phyloP scores from a whole-genome alignment of 2,329 filamentous ascomycete species.

The Alternaria gansuensis region DNA sequence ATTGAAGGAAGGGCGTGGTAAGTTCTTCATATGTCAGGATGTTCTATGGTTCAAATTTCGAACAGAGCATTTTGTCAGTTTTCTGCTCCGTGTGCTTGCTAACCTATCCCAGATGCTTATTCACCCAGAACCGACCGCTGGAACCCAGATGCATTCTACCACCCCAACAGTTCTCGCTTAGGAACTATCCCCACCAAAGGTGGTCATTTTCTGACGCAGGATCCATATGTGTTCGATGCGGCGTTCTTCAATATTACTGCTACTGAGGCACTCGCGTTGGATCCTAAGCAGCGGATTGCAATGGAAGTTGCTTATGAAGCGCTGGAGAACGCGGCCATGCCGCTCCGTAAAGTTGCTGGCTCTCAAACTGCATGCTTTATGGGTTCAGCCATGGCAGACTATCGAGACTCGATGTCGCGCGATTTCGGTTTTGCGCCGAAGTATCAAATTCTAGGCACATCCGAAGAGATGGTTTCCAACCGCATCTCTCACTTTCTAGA shows the following conservation, averaged over 20 bases:
- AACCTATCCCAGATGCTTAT: no score
- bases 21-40: no score
- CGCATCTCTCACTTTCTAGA: constrained; percentile 36
- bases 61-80: no score
- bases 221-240: constrained; percentile 29
- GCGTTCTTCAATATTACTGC: constrained; percentile 29
- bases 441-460: constrained; percentile 13
- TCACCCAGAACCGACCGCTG: no score
- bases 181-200: background rate
- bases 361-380: no score
- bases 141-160: no score
- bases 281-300: constrained; percentile 35
- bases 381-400: no score
- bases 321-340: constrained; percentile 31
- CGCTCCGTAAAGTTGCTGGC: background rate
- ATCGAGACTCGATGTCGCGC: no score
- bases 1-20: no score
- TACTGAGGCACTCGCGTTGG: constrained; percentile 31
- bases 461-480: constrained; percentile 25
- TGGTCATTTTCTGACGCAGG: constrained; percentile 29
- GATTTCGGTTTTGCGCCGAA: background rate
- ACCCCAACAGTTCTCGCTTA: no score
- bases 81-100: no score
- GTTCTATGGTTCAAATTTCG: no score
- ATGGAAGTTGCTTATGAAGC: constrained; percentile 40